Base-by-base conservation (phyloP, 768 basidiomycete species). In the Solioccasus polychromus region DNA sequence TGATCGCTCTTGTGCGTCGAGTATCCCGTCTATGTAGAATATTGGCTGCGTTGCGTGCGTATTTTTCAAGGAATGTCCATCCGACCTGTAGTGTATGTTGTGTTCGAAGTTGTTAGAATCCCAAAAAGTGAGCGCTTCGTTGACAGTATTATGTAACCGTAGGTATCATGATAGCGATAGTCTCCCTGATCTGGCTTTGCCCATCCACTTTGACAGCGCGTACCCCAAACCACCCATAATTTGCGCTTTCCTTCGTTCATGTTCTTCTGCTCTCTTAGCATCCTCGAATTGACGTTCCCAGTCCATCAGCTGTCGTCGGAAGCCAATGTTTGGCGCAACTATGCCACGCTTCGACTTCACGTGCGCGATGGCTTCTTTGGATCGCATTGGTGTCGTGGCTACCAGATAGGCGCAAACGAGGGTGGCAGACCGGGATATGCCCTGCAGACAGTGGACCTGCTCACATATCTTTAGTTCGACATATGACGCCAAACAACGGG, bases 381-480 rank as follows among this genome's bases (percentile, higher is more conserved):
- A 71, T 5, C 62, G 61, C 78, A 85, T 81, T 15, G 70, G 66
- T 22, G 69, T 74, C 15, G 71, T 66, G 7, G 73, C 73, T 17
- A 83, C 65, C 34, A 85, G 68, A 64, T 88, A 90, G 42, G 85
- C 88, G 50, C 83, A 82, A 4, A 89, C 80, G 22, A 88, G 76
- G 5, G 85, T 88, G 1, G 88, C 76, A 34, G 84, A 86, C 19
- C 88, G 76, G 54, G 84, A 86, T 47, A 88, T 75, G 32, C 88
- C 88, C 64, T 82, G 79, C 31, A 80, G 64, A 60, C 88, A 90
- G 62, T 91, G 88, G 11, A 90, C 84, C 85, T 88, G 24, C 42
- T 4, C 32, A 26, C 15, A 8, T 37, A 30, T 38, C 32, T 24
- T 45, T 35, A 26, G 35, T 42, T 36, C 41, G 29, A 18, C 30